phyloP scores from a whole-genome alignment of 2,329 filamentous ascomycete species.

The Colletotrichum cereale region DNA sequence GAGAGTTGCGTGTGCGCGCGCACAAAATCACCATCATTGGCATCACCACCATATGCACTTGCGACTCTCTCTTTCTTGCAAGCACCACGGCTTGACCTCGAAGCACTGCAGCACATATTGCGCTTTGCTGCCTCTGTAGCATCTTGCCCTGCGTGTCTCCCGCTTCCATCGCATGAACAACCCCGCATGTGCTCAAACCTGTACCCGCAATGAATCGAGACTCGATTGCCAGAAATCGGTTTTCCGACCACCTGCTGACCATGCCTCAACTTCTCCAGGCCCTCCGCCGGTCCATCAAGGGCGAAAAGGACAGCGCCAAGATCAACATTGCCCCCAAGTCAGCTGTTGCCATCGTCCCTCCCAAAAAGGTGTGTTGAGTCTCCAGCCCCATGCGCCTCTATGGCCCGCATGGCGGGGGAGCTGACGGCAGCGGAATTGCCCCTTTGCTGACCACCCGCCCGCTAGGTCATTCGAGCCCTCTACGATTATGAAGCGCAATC shows the following conservation, averaged over 20 bases:
- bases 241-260: constrained; percentile 51
- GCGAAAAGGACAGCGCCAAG: constrained; percentile 83
- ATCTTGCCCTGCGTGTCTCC: constrained; percentile 25
- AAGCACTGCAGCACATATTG: background rate
- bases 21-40: background rate
- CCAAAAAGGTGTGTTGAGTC: constrained; percentile 81
- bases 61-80: constrained; percentile 13
- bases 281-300: constrained; percentile 89
- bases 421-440: background rate
- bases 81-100: background rate
- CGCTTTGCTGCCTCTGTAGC: constrained; percentile 12
- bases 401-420: constrained; percentile 2
- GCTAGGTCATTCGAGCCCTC: constrained; percentile 93
- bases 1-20: background rate
- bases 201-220: constrained; percentile 38
- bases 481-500: constrained; percentile 90
- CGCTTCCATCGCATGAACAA: constrained; percentile 36
- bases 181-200: constrained; percentile 38
- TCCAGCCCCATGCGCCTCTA: constrained; percentile 10
- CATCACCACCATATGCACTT: constrained; percentile 11
- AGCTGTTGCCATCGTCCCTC: constrained; percentile 88
- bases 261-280: constrained; percentile 68
- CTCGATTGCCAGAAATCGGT: constrained; percentile 36
- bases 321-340: constrained; percentile 87
- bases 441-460: constrained; percentile 43